Base-by-base conservation (phyloP, 2,329 filamentous ascomycete genomes). In the Chrysoporthe puriensis region DNA sequence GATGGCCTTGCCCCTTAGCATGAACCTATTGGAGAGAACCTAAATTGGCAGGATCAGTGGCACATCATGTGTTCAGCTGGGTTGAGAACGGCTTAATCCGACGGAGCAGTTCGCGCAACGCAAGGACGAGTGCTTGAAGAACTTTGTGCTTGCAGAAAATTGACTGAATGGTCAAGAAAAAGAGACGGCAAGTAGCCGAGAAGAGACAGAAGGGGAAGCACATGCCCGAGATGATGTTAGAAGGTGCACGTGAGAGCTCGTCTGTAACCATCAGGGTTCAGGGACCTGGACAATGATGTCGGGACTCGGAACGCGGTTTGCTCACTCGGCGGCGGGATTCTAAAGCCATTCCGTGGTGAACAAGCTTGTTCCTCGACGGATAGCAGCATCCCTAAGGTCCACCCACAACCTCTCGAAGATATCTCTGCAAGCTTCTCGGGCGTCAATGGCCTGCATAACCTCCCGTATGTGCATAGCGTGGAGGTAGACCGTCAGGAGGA, bases 91-190 rank as follows among this genome's bases (percentile, higher is more conserved):
- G 36, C 36, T 40, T 9, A 9, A 40, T 6, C 57, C 48, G 14
- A 61, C 59, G 56, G n/a, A 66, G 54, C 46, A 11, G 34, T 21
- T 44, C 56, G 54, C 63, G 54, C 7, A 16, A 66, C 48, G 48
- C 57, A 42, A 56, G 46, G 36, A 36, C 18, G n/a, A 14, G 50
- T 21, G 18, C 21, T 46, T 48, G 26, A 52, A 14, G 9, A 26
- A 52, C 2, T 3, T 50, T 52, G 48, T 52, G 44, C 44, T 26
- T 9, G 48, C 26, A 9, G 13, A 21, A 52, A 9, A 18, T 9
- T 14, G 48, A 21, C 9, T 9, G 13, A 21, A 4, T 52, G 11
- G 13, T 26, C 21, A 32, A n/a, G n/a, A 52, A n/a, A n/a, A 26
- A 21, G 48, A 26, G 21, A 52, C 26, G 9, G 21, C 48, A 52